Evolutionary conservation across 108 stramenopile genomes (phyloP), one percentile per base, ranked within the genome.

Genomic region (Epithemia pelagica): DNA sequence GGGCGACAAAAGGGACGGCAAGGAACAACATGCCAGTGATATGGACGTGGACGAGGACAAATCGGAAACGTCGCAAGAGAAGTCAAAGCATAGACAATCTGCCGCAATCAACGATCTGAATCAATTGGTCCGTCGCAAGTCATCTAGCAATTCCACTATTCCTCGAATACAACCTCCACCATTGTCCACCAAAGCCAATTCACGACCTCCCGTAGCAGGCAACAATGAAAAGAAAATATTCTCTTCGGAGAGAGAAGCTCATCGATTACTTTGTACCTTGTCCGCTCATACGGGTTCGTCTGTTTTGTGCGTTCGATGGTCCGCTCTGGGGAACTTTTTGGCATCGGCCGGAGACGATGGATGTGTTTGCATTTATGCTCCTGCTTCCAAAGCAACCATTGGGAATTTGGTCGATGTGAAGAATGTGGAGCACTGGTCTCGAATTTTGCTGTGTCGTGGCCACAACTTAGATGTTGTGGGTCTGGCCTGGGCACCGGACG

Each of bases 401-500:
- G 24, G 21, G 8, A 0, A 54, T 23, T 0, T 1, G 0, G 32
- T 54, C 19, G 57, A 67, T 21, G 3, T 22, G 21, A 7, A 3
- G 28, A n/a, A 29, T 18, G 5, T 26, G 8, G 67, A 60, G 2
- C 65, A 76, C 1, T 94, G 92, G 92, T 79, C 79, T 59, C 84
- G 92, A 0, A 86, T 94, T 61, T 82, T 84, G n/a, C 59, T 89
- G 2, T 89, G 92, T 66, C 75, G 92, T 23, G 92, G 92, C 3
- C 92, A 94, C 77, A 74, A 74, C 24, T 65, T 94, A 52, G 92
- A 94, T 81, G 92, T 85, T 24, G 92, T 94, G 18, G 92, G 87
- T 22, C 74, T 94, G 74, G 92, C 92, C 19, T 94, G 92, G 92
- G 87, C 92, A 55, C 92, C 92, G 2, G 92, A 91, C 64, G 92